Base-by-base conservation (phyloP, 106 monocot species). In the Phalaenopsis equestris region DNA sequence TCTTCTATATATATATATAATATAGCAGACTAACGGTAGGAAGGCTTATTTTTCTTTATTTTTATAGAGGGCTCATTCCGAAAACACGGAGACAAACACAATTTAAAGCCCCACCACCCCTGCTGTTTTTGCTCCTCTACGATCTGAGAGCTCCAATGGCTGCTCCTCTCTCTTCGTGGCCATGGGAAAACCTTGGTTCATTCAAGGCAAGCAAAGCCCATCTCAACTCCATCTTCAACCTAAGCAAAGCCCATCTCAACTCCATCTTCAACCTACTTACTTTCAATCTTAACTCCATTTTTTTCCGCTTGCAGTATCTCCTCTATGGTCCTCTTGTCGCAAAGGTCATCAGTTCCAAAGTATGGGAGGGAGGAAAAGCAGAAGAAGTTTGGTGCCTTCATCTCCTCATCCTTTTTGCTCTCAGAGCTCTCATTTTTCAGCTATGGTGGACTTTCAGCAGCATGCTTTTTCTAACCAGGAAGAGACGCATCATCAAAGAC, bases 401-500 rank as follows among this genome's bases (percentile, higher is more conserved):
- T 38, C 39, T 96, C 10, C 83, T 96, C 2, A 1, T 92, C 16
- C 86, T 96, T 47, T 92, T 73, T 55, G 79, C 79, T 39, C 70
- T 93, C 16, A 77, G 96, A 47, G 83, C 57, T 11, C 15, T 79
- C 6, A 58, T 81, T 64, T 73, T 93, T 79, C 80, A 76, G 43
- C 1, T 82, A 6, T 91, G 87, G 91, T 76, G 72, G 77, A 83
- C 80, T 42, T 88, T 85, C 42, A 65, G 83, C 75, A 91, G 85
- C 90, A 84, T 92, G 91, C 86, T 92, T 96, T 96, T 85, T 85
- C 67, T 90, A 75, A 84, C 81, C 24, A 78, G 93, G n/a, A 81
- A 86, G 48, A 84, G 85, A 5, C 80, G 86, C 42, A 78, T 96
- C 67, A 41, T 86, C 76, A 85, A 79, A 24, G 83, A 90, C 9